Percentiles rank a stretch among this genome's conserved stretches.
Conservation (phyloP, 345 rosid species). For the Leavenworthia alabamica region DNA sequence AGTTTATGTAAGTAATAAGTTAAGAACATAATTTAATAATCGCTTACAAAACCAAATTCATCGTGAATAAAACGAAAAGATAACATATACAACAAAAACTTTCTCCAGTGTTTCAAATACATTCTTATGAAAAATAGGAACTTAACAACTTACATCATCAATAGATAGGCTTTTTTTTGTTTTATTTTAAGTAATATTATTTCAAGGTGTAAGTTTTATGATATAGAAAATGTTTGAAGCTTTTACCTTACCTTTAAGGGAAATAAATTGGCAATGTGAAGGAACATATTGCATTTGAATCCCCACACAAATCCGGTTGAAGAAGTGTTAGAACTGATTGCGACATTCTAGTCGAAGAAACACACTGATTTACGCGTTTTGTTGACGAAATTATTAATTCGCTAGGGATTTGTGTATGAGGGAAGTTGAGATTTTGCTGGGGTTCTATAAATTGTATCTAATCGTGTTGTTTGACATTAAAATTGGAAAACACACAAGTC, state of each 20-base stretch:
- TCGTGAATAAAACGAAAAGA: background rate
- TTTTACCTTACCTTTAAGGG: conserved; percentile 60
- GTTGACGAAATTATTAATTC: conserved; percentile 37
- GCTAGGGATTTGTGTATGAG: conserved; percentile 17
- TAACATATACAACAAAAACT: background rate
- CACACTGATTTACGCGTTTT: conserved; percentile 37
- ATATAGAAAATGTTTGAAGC: background rate
- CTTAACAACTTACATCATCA: background rate
- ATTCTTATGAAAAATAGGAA: background rate
- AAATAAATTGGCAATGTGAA: conserved; percentile 50
- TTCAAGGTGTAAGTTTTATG: background rate
- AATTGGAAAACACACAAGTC: conserved; percentile 20
- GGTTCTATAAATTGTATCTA: conserved; percentile 16
- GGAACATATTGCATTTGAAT: conserved; percentile 61
- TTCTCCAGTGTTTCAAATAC: background rate
- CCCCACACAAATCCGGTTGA: conserved; percentile 60
- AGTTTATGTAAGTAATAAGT: background rate
- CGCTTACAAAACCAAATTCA: background rate
- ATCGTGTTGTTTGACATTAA: conserved; percentile 16
- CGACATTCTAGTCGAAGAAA: conserved; percentile 55
- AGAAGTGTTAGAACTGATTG: conserved; percentile 36
- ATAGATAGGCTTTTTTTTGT: background rate
- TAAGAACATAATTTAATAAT: background rate
- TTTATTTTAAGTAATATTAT: background rate
- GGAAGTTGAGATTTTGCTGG: conserved; percentile 29